A percentile compares a stretch with the other conserved stretches of the same genome.
phyloP scores from a whole-genome alignment of 768 basidiomycete species.

The Candolleomyces efflorescens region DNA sequence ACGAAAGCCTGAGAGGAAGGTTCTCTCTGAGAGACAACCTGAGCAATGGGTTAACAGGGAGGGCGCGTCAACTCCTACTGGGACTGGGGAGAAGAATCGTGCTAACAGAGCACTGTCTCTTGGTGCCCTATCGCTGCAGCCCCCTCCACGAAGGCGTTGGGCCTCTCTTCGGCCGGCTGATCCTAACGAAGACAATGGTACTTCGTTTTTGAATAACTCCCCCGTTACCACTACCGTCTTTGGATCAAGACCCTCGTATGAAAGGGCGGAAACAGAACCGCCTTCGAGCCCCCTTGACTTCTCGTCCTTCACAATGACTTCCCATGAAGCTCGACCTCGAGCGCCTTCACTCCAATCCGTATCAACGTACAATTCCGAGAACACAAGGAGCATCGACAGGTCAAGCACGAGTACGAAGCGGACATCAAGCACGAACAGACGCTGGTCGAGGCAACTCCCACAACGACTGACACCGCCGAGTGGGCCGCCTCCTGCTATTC shows the following conservation, averaged over 20 bases:
- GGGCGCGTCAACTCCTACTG: constrained; percentile 18
- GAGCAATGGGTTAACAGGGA: constrained; percentile 17
- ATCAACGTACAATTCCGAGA: constrained; percentile 42
- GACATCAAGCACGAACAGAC: constrained; percentile 30
- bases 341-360: constrained; percentile 41
- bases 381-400: constrained; percentile 14
- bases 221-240: constrained; percentile 12
- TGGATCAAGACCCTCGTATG: constrained; percentile 13
- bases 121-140: constrained; percentile 38
- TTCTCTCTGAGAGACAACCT: constrained; percentile 20
- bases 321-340: constrained; percentile 34
- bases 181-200: constrained; percentile 5
- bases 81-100: constrained; percentile 18
- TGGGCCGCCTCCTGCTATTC: constrained; percentile 54
- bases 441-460: constrained; percentile 56
- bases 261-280: constrained; percentile 21
- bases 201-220: constrained; percentile 1
- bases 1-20: constrained; percentile 34
- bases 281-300: constrained; percentile 14
- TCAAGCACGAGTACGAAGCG: constrained; percentile 34
- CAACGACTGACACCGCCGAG: constrained; percentile 53
- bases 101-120: constrained; percentile 29
- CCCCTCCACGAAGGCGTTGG: constrained; percentile 49
- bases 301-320: not conserved
- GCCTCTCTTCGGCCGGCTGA: constrained; percentile 25